Conservation (phyloP, 2,329 filamentous ascomycete species). For the Epichloe brachyelytri region DNA sequence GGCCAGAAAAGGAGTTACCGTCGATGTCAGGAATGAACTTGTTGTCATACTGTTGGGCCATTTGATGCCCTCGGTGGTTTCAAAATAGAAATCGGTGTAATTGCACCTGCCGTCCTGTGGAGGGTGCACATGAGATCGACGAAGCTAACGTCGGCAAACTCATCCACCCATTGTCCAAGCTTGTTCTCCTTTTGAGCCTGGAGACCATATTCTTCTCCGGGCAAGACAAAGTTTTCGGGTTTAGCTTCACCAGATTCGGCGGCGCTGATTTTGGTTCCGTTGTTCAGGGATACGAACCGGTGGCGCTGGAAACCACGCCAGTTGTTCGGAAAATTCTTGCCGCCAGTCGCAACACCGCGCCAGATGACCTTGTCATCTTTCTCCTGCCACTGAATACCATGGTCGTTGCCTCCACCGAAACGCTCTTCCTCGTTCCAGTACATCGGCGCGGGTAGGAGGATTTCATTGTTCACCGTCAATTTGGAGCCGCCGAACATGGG, state of each 20-base stretch:
- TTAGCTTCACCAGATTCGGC: conserved; percentile 31
- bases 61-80: conserved; percentile 23
- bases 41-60: conserved; percentile 42
- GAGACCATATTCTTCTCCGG: conserved; percentile 33
- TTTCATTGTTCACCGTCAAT: conserved; percentile 55
- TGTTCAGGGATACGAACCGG: conserved; percentile 62
- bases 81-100: conserved; percentile 36
- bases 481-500: conserved; percentile 60
- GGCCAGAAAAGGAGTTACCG: conserved; percentile 57
- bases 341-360: conserved; percentile 57
- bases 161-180: conserved; percentile 36
- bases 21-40: conserved; percentile 70
- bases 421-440: conserved; percentile 52
- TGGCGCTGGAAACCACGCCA: conserved; percentile 66
- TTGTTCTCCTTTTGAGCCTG: conserved; percentile 29
- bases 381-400: conserved; percentile 41
- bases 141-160: conserved; percentile 38
- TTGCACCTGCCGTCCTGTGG: conserved; percentile 25
- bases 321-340: conserved; percentile 43
- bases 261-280: conserved; percentile 42
- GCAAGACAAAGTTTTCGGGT: conserved; percentile 41
- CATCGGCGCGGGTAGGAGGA: conserved; percentile 55
- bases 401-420: conserved; percentile 43
- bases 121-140: conserved; percentile 39
- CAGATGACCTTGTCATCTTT: conserved; percentile 45